A percentile compares a stretch with the other conserved stretches of the same genome.
These are phyloP conservation scores for Globisporangium rhizosaccharum DNA, from an alignment of 352 stramenopile species.

Conservation along the genomic window DNA sequence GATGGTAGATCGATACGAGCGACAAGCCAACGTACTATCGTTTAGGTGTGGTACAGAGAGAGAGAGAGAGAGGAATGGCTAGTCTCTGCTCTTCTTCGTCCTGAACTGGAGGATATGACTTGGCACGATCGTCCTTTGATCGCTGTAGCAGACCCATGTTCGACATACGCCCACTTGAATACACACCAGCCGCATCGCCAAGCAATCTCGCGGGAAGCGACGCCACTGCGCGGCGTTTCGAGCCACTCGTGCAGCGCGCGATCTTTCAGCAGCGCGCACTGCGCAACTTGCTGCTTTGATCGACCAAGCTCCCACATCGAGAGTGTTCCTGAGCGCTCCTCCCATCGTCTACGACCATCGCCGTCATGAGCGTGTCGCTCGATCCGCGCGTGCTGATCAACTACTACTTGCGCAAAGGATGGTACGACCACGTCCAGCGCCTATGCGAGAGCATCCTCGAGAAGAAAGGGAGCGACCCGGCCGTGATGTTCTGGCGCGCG, in stretches of 20 bases:
- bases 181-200: background rate
- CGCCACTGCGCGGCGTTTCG: background rate
- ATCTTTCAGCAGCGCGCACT: background rate
- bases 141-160: too few relatives aligned
- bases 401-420: constrained; percentile 86
- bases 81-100: too few relatives aligned
- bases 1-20: constrained; percentile 27
- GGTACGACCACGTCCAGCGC: constrained; percentile 81
- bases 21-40: too few relatives aligned
- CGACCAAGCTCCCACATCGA: too few relatives aligned
- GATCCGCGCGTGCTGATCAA: constrained; percentile 76
- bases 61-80: background rate
- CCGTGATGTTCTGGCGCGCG: constrained; percentile 84
- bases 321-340: too few relatives aligned
- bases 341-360: too few relatives aligned
- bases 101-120: background rate
- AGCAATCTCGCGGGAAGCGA: background rate
- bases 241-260: background rate
- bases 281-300: too few relatives aligned
- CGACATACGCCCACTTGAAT: background rate
- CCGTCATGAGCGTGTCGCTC: constrained; percentile 17
- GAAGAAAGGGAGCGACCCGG: constrained; percentile 76
- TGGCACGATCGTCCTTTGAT: too few relatives aligned
- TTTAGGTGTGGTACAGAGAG: too few relatives aligned
- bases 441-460: constrained; percentile 75